A percentile compares a stretch with the other conserved stretches of the same genome.
phyloP scores from a whole-genome alignment of 2,329 filamentous ascomycete genomes.

The Fusarium poae region DNA sequence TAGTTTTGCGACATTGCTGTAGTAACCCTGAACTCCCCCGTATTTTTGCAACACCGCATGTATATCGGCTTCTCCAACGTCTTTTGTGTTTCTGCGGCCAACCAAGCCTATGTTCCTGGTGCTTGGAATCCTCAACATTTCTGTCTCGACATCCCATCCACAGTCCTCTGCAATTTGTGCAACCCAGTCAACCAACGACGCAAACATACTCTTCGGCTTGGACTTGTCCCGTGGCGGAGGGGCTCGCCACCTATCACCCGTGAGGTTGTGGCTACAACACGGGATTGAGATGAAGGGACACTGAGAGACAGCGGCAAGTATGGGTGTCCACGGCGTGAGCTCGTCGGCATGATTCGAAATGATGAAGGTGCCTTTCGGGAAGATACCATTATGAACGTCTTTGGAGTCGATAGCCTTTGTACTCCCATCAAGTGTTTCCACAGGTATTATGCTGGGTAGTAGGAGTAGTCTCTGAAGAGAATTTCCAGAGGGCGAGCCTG shows the following conservation, averaged over 20 bases:
- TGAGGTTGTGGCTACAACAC: conserved; percentile 91
- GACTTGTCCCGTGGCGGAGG: conserved; percentile 64
- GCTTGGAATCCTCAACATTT: conserved; percentile 90
- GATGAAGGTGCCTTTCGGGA: conserved; percentile 84
- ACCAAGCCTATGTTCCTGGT: conserved; percentile 88
- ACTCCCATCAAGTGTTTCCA: conserved; percentile 25
- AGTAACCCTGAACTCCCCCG: conserved; percentile 69
- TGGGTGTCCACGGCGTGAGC: conserved; percentile 93
- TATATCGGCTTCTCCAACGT: conserved; percentile 55
- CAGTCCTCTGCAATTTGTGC: conserved; percentile 76
- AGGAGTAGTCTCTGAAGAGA: conserved; percentile 63
- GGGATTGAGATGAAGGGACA: conserved; percentile 93
- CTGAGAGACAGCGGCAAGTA: conserved; percentile 80
- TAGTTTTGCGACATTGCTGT: conserved; percentile 71
- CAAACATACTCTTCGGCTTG: conserved; percentile 78
- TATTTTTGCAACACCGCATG: conserved; percentile 62
- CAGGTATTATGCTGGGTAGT: conserved; percentile 59
- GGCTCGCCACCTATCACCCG: conserved; percentile 80
- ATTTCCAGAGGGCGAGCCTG: conserved; percentile 47
- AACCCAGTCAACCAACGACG: conserved; percentile 85
- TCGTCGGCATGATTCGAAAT: conserved; percentile 98
- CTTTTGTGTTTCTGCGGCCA: conserved; percentile 65
- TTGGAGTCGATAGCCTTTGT: conserved; percentile 26
- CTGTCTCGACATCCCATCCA: conserved; percentile 82
- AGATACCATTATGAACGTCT: conserved; percentile 70